phyloP scores from a whole-genome alignment of 768 basidiomycete genomes.

The Leucosporidium scottii region DNA sequence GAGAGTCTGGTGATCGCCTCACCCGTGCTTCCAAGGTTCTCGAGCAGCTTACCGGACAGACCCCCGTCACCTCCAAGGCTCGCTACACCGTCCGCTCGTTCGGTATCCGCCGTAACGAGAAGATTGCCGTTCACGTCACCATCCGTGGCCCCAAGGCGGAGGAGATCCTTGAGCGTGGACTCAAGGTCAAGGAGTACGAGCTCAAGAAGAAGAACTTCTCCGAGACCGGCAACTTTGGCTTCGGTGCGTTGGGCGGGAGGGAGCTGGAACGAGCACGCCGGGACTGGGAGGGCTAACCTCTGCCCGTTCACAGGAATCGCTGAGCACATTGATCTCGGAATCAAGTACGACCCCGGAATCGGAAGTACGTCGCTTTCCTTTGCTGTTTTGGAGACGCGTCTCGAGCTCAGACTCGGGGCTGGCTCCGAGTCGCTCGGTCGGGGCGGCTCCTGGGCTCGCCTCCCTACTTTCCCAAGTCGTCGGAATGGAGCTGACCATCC shows the following conservation, averaged over 20 bases:
- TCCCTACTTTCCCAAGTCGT: slow-evolving; percentile 42
- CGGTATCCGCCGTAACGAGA: slow-evolving; percentile 99
- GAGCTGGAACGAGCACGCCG: neutral
- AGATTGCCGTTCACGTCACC: slow-evolving; percentile 82
- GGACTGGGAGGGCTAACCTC: neutral
- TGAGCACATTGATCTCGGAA: slow-evolving; percentile 98
- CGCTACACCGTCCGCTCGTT: slow-evolving; percentile 99
- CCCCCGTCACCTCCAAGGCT: slow-evolving; percentile 98
- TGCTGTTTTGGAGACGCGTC: neutral
- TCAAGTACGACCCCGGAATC: slow-evolving; percentile 94
- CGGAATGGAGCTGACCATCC: too few relatives aligned
- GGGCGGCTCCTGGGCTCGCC: neutral
- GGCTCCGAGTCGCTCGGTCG: too few relatives aligned
- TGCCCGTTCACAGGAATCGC: slow-evolving; percentile 15
- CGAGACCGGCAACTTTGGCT: slow-evolving; percentile 98
- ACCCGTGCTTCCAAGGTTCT: slow-evolving; percentile 98
- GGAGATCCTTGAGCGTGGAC: slow-evolving; percentile 96
- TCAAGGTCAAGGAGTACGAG: slow-evolving; percentile 99
- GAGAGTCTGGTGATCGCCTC: slow-evolving; percentile 97
- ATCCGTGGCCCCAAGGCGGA: slow-evolving; percentile 99
- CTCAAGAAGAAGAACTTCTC: slow-evolving; percentile 94
- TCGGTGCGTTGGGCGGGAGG: slow-evolving; percentile 50
- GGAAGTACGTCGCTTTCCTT: slow-evolving; percentile 45
- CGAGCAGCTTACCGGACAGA: slow-evolving; percentile 98
- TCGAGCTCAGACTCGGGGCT: neutral